phyloP scores from a whole-genome alignment of 129 eudicot genomes.

The Erigeron canadensis region DNA sequence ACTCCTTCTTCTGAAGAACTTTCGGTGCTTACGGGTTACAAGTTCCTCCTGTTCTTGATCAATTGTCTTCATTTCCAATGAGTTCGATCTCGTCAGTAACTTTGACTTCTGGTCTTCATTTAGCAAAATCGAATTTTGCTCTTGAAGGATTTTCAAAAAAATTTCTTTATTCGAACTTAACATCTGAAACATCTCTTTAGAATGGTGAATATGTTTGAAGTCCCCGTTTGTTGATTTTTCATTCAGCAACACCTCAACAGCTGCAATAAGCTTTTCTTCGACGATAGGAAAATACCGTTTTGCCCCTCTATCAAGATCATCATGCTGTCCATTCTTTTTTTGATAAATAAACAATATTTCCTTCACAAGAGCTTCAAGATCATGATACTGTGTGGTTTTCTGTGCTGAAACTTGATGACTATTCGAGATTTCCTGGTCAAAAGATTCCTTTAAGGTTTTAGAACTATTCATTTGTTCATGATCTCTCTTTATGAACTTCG shows the following conservation, averaged over 20 bases:
- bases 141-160: slow-evolving; percentile 64
- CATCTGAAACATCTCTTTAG: slow-evolving; percentile 67
- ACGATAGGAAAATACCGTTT: slow-evolving; percentile 36
- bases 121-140: slow-evolving; percentile 58
- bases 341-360: slow-evolving; percentile 57
- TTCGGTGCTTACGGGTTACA: slow-evolving; percentile 46
- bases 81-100: not conserved
- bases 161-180: slow-evolving; percentile 65
- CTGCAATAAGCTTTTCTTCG: slow-evolving; percentile 59
- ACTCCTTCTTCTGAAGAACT: slow-evolving; percentile 74
- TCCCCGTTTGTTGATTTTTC: slow-evolving; percentile 41
- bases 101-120: slow-evolving; percentile 42
- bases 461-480: slow-evolving; percentile 25
- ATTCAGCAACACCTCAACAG: slow-evolving; percentile 55
- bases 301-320: slow-evolving; percentile 30
- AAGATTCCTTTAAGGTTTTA: slow-evolving; percentile 39
- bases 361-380: slow-evolving; percentile 59
- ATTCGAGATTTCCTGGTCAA: slow-evolving; percentile 37
- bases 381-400: slow-evolving; percentile 42
- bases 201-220: slow-evolving; percentile 41
- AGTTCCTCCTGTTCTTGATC: slow-evolving; percentile 38
- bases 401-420: slow-evolving; percentile 34
- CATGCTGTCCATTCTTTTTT: slow-evolving; percentile 36
- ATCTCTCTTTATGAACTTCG: slow-evolving; percentile 35
- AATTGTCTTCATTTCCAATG: slow-evolving; percentile 11